Evolutionary conservation across 345 rosid species (phyloP), one percentile per base, ranked within the genome.

Genomic region (Nephelium lappaceum): DNA sequence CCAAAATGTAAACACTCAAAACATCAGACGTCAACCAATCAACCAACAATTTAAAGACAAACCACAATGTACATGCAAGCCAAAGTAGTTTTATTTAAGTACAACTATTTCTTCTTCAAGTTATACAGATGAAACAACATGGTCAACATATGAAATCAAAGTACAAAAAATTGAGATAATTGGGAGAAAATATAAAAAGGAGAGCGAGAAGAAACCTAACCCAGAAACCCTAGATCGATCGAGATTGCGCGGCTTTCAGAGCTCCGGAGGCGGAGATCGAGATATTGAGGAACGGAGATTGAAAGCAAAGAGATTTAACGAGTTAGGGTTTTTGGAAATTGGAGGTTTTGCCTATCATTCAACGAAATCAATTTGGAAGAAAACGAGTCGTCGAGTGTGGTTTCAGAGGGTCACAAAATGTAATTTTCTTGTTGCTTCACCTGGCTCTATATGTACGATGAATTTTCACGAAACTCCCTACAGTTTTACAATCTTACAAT

Each of bases 221-320:
- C 62, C 63, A 75, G 49, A 65, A 75, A 64, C 78, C 78, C 78
- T 75, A 75, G 5, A 45, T 49, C 71, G 47, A 49, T 55, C 23
- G 27, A 60, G 11, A 19, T 60, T 60, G 53, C 53, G 31, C 47
- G 47, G 16, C 23, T 58, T 7, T 58, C 51, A 72, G 12, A 18
- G 36, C 24, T n/a, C n/a, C 12, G 8, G 15, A 3, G 36, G n/a
- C 25, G 1, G 49, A 23, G 21, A 64, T 47, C 7, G 6, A 11
- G 57, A 74, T 67, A 60, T 42, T 18, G 74, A 4, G 8, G 19
- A 5, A 53, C 24, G 64, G 27, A 55, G 74, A 38, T 49, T 8
- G 9, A 19, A 39, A 9, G 21, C 45, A 27, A n/a, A 1, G 25
- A 60, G 62, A 21, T 60, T 21, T n/a, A 9, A 60, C 51, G 57